Conservation (phyloP, 345 rosid genomes). For the Aquilaria yunnanensis region DNA sequence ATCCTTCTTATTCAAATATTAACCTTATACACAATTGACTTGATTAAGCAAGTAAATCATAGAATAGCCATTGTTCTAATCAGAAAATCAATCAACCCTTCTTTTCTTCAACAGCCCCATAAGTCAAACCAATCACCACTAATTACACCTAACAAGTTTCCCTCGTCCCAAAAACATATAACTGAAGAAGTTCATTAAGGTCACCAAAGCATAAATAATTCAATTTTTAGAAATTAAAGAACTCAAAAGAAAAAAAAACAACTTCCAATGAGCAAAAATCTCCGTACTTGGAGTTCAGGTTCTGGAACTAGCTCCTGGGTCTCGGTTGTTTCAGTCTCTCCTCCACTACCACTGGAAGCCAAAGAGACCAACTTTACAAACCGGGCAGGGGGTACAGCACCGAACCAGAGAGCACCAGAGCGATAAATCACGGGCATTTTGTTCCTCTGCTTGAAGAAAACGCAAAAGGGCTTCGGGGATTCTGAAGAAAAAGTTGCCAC, state of each 20-base stretch:
- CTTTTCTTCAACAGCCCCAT: no score
- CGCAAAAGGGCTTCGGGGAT: constrained; percentile 24
- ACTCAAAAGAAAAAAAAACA: neutral
- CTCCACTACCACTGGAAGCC: constrained; percentile 49
- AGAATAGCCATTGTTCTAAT: no score
- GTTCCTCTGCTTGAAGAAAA: constrained; percentile 36
- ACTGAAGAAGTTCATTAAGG: no score
- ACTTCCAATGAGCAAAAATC: neutral
- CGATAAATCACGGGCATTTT: constrained; percentile 12
- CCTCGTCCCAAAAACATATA: no score
- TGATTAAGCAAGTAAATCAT: no score
- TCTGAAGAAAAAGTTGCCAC: constrained; percentile 14
- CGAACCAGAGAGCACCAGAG: constrained; percentile 27
- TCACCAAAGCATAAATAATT: no score
- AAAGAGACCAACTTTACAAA: constrained; percentile 39
- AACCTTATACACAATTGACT: no score
- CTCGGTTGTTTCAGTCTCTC: constrained; percentile 56
- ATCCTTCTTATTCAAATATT: no score
- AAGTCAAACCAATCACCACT: no score
- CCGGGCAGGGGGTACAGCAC: constrained; percentile 27
- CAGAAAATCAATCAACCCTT: no score
- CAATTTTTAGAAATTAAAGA: neutral
- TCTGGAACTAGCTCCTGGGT: constrained; percentile 43
- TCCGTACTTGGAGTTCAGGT: constrained; percentile 51
- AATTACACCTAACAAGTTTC: no score